Conservation (phyloP, 176 grass and related monocot genomes). For the Oropetium thomaeum region DNA sequence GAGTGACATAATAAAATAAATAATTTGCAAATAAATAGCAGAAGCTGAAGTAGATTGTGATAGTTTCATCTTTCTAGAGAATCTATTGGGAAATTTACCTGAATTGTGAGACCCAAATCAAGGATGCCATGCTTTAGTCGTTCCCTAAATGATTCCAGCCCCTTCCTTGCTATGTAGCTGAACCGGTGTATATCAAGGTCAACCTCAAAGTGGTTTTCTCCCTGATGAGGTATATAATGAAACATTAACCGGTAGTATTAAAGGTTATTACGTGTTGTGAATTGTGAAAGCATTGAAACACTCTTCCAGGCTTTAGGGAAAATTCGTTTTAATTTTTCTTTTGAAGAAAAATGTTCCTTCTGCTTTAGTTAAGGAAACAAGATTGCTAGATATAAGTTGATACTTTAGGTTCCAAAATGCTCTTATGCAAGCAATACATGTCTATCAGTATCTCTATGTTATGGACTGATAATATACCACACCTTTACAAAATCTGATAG, state of each 20-base stretch:
- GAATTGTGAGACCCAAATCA: slow-evolving; percentile 91
- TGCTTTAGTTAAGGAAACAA: not conserved
- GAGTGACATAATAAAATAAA: not conserved
- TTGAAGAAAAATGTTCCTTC: not conserved
- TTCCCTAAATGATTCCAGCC: slow-evolving; percentile 86
- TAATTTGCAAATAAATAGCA: slow-evolving; percentile 6
- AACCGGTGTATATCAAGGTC: slow-evolving; percentile 99
- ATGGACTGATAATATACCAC: not conserved
- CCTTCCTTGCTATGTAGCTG: slow-evolving; percentile 92
- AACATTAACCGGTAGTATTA: not conserved
- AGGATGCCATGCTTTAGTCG: slow-evolving; percentile 82
- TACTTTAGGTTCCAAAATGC: not conserved
- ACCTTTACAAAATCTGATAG: not conserved
- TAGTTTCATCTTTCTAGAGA: not conserved
- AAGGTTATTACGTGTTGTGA: not conserved
- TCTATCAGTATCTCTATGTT: not conserved
- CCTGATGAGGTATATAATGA: slow-evolving; percentile 46
- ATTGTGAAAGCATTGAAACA: not conserved
- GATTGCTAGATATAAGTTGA: not conserved
- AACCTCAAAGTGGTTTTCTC: slow-evolving; percentile 88
- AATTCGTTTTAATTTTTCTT: not conserved
- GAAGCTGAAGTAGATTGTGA: not conserved
- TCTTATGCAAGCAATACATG: not conserved
- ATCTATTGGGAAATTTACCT: slow-evolving; percentile 39
- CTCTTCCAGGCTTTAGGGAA: not conserved